Evolutionary conservation across 129 eudicot species (phyloP).

Genomic region (Lactuca saligna): DNA sequence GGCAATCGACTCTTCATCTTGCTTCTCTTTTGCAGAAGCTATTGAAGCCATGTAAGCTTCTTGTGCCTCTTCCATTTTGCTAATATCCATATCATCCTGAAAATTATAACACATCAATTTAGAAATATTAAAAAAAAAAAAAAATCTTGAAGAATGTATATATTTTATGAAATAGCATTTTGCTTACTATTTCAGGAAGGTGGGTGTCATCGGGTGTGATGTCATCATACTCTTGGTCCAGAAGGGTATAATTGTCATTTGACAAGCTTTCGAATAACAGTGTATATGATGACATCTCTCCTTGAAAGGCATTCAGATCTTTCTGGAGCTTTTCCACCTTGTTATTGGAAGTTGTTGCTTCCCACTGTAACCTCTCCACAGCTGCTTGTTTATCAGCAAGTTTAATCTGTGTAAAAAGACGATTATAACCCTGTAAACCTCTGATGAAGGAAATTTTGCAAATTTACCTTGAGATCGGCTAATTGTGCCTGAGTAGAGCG

Average conservation of each 20-base stretch:
- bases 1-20: conserved; percentile 77
- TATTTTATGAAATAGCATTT: conserved; percentile 13
- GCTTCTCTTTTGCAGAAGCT: conserved; percentile 73
- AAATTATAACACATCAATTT: not conserved
- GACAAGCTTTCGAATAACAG: conserved; percentile 68
- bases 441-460: not conserved
- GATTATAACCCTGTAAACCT: not conserved
- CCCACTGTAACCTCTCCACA: conserved; percentile 90
- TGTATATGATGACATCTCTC: conserved; percentile 69
- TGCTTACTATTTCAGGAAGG: conserved; percentile 62
- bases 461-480: conserved; percentile 77
- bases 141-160: not conserved
- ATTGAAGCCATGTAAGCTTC: conserved; percentile 78
- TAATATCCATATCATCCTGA: conserved; percentile 58
- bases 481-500: conserved; percentile 76
- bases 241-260: conserved; percentile 32
- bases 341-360: conserved; percentile 78
- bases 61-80: conserved; percentile 64
- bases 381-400: conserved; percentile 98
- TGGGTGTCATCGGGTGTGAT: conserved; percentile 41
- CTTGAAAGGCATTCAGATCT: conserved; percentile 63
- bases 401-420: conserved; percentile 50
- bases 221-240: conserved; percentile 52
- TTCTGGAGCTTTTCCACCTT: conserved; percentile 75
- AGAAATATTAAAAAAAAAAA: not conserved